Evolutionary conservation across 768 basidiomycete species (phyloP).

Genomic region (Amanita fuliginea): DNA sequence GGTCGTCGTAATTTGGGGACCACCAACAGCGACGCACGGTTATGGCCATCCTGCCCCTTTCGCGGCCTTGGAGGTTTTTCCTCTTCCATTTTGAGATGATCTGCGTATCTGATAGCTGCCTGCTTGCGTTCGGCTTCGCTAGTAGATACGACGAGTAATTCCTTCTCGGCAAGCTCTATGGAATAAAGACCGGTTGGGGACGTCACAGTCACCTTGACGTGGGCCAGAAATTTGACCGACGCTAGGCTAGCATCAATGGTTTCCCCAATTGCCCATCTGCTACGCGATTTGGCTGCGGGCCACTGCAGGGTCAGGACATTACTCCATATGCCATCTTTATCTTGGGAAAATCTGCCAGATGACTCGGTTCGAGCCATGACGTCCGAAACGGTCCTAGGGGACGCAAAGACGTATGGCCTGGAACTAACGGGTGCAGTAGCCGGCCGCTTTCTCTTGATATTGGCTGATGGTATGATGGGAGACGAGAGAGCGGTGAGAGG

Average conservation of each 20-base stretch:
- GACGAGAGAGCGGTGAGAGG: neutral
- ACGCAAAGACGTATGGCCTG: constrained; percentile 14
- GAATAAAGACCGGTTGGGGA: constrained; percentile 53
- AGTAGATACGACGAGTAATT: constrained; percentile 56
- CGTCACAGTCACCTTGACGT: constrained; percentile 41
- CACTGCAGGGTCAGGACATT: constrained; percentile 63
- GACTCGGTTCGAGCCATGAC: constrained; percentile 49
- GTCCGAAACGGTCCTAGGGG: constrained; percentile 33
- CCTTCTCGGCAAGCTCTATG: constrained; percentile 58
- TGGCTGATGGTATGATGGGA: neutral
- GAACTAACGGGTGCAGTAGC: constrained; percentile 16
- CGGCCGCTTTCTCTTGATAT: constrained; percentile 2
- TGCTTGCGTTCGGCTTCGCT: constrained; percentile 59
- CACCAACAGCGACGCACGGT: constrained; percentile 10
- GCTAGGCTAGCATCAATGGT: constrained; percentile 56
- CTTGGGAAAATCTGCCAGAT: constrained; percentile 43
- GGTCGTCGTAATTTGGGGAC: constrained; percentile 37
- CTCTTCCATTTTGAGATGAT: constrained; percentile 13
- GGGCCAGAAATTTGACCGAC: constrained; percentile 58
- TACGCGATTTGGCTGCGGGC: constrained; percentile 57
- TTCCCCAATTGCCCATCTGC: constrained; percentile 75
- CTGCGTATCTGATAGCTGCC: constrained; percentile 50
- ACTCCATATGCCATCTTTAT: constrained; percentile 46
- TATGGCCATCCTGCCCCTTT: constrained; percentile 20
- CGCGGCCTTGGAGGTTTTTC: constrained; percentile 37